Percentiles rank a stretch among this genome's conserved stretches.
Conservation (phyloP, 83 land plant genomes). For the Thuja plicata region DNA sequence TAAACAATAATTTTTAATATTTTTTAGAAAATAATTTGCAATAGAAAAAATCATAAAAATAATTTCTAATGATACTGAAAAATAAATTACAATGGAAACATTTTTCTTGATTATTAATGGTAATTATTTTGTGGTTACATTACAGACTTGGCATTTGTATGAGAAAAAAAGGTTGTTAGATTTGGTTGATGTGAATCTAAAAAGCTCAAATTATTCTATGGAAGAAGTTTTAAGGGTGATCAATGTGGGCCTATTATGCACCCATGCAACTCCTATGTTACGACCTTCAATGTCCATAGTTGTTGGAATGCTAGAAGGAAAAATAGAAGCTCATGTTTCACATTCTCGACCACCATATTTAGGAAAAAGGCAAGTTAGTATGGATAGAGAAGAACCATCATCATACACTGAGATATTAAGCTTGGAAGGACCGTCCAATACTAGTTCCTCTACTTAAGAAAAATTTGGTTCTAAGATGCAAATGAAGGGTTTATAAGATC, state of each 20-base stretch:
- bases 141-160: too few relatives aligned
- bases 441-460: too few relatives aligned
- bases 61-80: too few relatives aligned
- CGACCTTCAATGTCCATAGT: conserved; percentile 14
- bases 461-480: too few relatives aligned
- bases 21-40: too few relatives aligned
- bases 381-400: not conserved
- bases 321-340: not conserved
- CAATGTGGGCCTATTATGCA: conserved; percentile 1
- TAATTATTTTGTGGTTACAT: not conserved
- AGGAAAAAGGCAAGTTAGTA: not conserved
- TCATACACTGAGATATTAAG: not conserved
- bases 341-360: not conserved
- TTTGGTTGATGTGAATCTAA: not conserved
- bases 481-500: not conserved
- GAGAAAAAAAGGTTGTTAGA: too few relatives aligned
- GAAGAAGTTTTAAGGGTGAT: conserved; percentile 3
- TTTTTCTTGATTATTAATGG: not conserved
- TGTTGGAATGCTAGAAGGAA: conserved; percentile 9
- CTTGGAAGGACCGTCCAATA: not conserved
- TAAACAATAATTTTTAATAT: too few relatives aligned
- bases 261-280: not conserved
- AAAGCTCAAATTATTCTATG: not conserved
- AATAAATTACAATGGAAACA: not conserved
- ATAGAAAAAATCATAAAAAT: too few relatives aligned